Base-by-base conservation (phyloP, 2,329 filamentous ascomycete genomes). In the Pestalotiopsis sp. region DNA sequence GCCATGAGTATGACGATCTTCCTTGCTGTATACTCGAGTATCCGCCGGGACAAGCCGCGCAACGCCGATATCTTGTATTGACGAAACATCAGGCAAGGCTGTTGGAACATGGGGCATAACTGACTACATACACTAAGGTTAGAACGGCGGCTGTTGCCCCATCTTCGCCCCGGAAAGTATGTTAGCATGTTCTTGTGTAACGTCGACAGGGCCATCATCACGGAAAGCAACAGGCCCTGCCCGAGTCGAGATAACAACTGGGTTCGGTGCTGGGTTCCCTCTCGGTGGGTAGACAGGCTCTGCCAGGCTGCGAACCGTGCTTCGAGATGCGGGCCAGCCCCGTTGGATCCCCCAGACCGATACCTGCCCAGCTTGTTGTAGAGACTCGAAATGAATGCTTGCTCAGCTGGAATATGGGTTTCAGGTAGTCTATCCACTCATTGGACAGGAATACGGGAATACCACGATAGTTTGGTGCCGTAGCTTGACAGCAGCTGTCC, bases 101-200 rank as follows among this genome's bases (percentile, higher is more conserved):
- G 17, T 52, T n/a, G 17, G 7, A 20, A 52, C 17, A 52, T 20
- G 4, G 31, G 27, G 45, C 45, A n/a, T n/a, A 7, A n/a, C 6
- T n/a, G 45, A 52, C 45, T 13, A 45, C 41, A 45, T 13, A 45
- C 31, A 36, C 31, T 36, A 36, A 36, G 7, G 31, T 36, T 52
- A 52, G 45, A 20, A 52, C 4, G 20, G 17, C 17, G 45, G 17
- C n/a, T 52, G 9, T 52, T 52, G 45, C 17, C 17, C 45, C 45
- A 52, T 52, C 17, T 20, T 52, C 17, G 4, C 45, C 45, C 45
- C 45, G 11, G 31, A 36, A n/a, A n/a, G 9, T 9, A 36, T 20
- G 27, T 39, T 62, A n/a, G 59, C 59, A 39, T 39, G 12, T 36
- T 62, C 59, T 62, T 39, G 59, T 62, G 59, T 62, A 62, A 62